Percentiles rank a stretch among this genome's conserved stretches.
phyloP scores from a whole-genome alignment of 306 rosid genomes.

The Quercus parvula region DNA sequence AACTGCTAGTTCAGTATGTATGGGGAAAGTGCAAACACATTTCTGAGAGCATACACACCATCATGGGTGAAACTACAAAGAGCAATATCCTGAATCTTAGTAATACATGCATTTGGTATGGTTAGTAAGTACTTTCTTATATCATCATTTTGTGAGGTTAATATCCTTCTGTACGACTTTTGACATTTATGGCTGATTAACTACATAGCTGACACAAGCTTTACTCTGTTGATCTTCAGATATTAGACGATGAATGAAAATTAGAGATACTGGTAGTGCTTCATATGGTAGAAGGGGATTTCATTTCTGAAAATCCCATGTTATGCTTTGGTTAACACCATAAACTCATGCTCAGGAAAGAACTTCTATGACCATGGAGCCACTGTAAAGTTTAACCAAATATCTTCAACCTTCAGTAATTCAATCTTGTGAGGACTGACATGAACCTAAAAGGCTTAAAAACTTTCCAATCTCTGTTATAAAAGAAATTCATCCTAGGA shows the following conservation, averaged over 20 bases:
- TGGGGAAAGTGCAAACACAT: slow-evolving; percentile 6
- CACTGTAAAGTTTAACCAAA: background rate
- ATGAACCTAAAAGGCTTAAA: background rate
- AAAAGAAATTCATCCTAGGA: background rate
- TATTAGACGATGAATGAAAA: too few species aligned
- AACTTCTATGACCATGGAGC: background rate
- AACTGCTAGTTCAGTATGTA: background rate
- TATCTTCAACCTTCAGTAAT: background rate
- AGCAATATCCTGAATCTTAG: background rate
- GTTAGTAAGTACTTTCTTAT: background rate
- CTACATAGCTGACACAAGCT: too few species aligned
- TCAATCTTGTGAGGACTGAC: background rate
- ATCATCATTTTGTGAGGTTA: too few species aligned
- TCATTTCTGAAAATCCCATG: background rate
- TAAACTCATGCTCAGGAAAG: background rate
- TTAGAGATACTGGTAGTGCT: too few species aligned
- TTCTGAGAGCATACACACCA: slow-evolving; percentile 10
- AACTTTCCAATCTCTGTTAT: background rate
- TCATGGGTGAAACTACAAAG: too few species aligned
- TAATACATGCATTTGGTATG: background rate
- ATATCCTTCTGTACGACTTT: too few species aligned
- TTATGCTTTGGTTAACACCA: background rate
- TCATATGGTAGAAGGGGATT: background rate
- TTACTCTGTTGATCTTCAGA: too few species aligned
- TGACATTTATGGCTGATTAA: too few species aligned